Conservation (phyloP, 306 rosid genomes). For the Fagus crenata region DNA sequence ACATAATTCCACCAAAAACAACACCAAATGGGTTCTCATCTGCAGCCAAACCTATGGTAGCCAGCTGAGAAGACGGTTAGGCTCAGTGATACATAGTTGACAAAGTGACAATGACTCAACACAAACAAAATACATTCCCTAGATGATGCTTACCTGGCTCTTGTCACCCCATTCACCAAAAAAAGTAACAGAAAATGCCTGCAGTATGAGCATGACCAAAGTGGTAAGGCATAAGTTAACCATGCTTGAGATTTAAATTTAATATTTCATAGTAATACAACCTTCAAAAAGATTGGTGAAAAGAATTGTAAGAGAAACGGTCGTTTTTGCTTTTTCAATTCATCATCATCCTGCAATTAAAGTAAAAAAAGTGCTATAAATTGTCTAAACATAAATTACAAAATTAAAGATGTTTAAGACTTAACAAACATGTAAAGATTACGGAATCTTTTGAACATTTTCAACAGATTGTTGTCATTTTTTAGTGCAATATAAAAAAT, state of each 20-base stretch:
- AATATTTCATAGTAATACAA: slow-evolving; percentile 26
- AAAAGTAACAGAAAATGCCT: slow-evolving; percentile 94
- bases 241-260: slow-evolving; percentile 13
- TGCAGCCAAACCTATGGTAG: slow-evolving; percentile 93
- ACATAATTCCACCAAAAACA: slow-evolving; percentile 94
- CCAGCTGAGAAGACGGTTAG: slow-evolving; percentile 58
- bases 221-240: slow-evolving; percentile 15
- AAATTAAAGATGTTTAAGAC: slow-evolving; percentile 4
- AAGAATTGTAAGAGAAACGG: slow-evolving; percentile 65
- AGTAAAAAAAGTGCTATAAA: slow-evolving; percentile 2
- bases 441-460: not conserved
- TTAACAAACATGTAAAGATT: not conserved
- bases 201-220: slow-evolving; percentile 29
- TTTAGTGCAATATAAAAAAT: not conserved
- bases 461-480: not conserved
- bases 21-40: slow-evolving; percentile 91
- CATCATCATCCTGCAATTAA: slow-evolving; percentile 65
- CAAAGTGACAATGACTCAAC: not conserved
- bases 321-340: slow-evolving; percentile 50
- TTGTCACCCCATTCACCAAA: slow-evolving; percentile 99
- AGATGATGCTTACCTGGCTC: slow-evolving; percentile 72
- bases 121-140: not conserved
- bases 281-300: slow-evolving; percentile 86
- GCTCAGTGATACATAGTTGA: slow-evolving; percentile 21
- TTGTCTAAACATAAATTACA: not conserved